A percentile compares a stretch with the other conserved stretches of the same genome.
Evolutionary conservation across 495 filamentous ascomycete genomes (phyloP).

Genomic region (Glonium stellatum): DNA sequence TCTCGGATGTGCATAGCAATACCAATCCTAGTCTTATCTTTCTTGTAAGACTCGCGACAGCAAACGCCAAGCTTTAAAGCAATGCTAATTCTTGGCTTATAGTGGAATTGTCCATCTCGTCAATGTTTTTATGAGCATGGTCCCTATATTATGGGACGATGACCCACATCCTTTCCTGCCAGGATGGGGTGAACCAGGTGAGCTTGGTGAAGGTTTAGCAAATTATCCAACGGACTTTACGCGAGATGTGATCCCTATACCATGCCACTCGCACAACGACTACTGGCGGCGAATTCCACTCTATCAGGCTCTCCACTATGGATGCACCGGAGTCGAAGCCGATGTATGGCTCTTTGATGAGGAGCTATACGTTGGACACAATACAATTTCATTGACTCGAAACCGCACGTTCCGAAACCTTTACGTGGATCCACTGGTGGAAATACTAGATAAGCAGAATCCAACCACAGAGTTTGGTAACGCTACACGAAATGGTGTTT

Average conservation of each 20-base stretch:
- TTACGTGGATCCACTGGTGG: slow-evolving; percentile 34
- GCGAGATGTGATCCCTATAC: slow-evolving; percentile 59
- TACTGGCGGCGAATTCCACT: slow-evolving; percentile 77
- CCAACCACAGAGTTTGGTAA: slow-evolving; percentile 18
- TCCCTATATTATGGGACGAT: slow-evolving; percentile 50
- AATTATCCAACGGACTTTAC: slow-evolving; percentile 74
- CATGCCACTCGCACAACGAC: slow-evolving; percentile 82
- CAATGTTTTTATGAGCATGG: slow-evolving; percentile 46
- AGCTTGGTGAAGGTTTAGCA: slow-evolving; percentile 43
- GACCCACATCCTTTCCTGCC: slow-evolving; percentile 50
- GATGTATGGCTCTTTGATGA: slow-evolving; percentile 66
- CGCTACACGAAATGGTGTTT: slow-evolving; percentile 28
- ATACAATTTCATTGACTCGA: slow-evolving; percentile 23
- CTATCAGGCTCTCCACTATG: slow-evolving; percentile 59
- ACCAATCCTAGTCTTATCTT: slow-evolving; percentile 10
- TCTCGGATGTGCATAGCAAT: slow-evolving; percentile 6
- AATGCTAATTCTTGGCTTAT: neutral
- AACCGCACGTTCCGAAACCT: slow-evolving; percentile 33
- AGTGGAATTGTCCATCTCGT: slow-evolving; percentile 38
- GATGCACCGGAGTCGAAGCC: slow-evolving; percentile 69
- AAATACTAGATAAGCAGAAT: slow-evolving; percentile 31
- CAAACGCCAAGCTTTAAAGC: slow-evolving; percentile 2
- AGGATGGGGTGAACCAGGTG: slow-evolving; percentile 46
- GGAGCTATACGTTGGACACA: slow-evolving; percentile 48
- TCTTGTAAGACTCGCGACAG: slow-evolving; percentile 24